Conservation (phyloP, 495 filamentous ascomycete species). For the Cenococcum geophilum region DNA sequence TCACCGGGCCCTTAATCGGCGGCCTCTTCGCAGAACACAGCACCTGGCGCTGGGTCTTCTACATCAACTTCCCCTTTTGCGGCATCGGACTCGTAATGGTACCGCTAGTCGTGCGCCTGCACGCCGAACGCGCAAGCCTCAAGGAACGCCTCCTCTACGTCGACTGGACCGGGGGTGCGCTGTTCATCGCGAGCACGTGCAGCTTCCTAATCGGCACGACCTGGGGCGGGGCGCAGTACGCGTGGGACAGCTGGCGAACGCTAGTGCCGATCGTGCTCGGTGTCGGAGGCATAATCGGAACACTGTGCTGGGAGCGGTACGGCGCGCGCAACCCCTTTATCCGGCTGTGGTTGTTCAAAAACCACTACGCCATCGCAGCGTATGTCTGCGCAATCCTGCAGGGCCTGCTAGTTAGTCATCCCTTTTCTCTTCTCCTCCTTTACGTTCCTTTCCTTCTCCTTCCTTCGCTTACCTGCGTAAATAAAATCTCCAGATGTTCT, state of each 20-base stretch:
- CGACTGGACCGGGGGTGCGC: constrained; percentile 54
- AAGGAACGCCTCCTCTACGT: constrained; percentile 39
- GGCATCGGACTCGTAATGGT: constrained; percentile 33
- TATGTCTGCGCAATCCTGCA: constrained; percentile 21
- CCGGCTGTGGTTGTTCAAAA: constrained; percentile 31
- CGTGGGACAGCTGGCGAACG: constrained; percentile 50
- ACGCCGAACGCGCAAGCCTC: not conserved
- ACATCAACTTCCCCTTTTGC: constrained; percentile 41
- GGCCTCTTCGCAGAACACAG: constrained; percentile 24
- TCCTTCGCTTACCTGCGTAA: too few species aligned
- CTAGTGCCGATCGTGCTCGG: constrained; percentile 55
- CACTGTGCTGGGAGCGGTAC: constrained; percentile 48
- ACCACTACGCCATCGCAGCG: constrained; percentile 13
- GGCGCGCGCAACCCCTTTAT: constrained; percentile 46
- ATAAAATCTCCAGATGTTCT: too few species aligned
- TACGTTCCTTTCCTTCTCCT: too few species aligned
- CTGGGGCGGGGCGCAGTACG: constrained; percentile 51
- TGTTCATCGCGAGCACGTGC: constrained; percentile 48
- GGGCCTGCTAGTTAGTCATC: constrained; percentile 20
- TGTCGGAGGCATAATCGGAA: constrained; percentile 37
- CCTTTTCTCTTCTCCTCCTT: too few species aligned
- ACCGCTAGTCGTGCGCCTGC: constrained; percentile 26
- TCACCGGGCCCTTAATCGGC: constrained; percentile 30
- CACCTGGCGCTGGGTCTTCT: constrained; percentile 38
- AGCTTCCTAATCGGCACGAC: constrained; percentile 49